These are phyloP conservation scores for Chionographis japonica DNA, from an alignment of 106 monocot species.

Conservation along the genomic window DNA sequence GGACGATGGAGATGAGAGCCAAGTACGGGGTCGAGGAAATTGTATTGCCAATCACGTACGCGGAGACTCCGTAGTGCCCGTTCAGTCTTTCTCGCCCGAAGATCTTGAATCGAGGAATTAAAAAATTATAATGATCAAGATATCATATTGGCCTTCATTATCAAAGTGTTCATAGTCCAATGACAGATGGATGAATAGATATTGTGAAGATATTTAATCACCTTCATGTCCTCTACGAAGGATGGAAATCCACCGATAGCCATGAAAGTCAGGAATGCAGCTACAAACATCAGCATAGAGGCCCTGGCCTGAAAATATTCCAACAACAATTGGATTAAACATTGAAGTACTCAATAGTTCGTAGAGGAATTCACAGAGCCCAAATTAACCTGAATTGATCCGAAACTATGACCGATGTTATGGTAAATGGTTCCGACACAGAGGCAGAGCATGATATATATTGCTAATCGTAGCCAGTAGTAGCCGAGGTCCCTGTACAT, in stretches of 20 bases:
- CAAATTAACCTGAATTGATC: conserved; percentile 45
- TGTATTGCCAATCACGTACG: conserved; percentile 27
- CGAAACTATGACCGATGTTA: conserved; percentile 25
- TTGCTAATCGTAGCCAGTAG: conserved; percentile 52
- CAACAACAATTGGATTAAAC: not conserved
- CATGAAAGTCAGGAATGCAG: conserved; percentile 61
- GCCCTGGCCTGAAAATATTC: conserved; percentile 34
- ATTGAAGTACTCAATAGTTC: not conserved
- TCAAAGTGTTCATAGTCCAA: too few relatives aligned
- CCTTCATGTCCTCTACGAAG: conserved; percentile 65
- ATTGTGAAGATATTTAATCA: not conserved
- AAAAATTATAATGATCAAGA: too few relatives aligned
- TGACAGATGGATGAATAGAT: too few relatives aligned
- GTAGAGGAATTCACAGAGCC: not conserved
- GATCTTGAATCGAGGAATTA: conserved; percentile 1
- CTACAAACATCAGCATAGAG: conserved; percentile 41
- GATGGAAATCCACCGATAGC: conserved; percentile 65
- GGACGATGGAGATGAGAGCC: conserved; percentile 12
- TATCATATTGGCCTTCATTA: too few relatives aligned
- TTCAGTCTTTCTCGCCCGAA: conserved; percentile 34
- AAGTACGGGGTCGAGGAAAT: conserved; percentile 27
- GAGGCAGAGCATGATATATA: conserved; percentile 41
- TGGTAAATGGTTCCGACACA: conserved; percentile 44
- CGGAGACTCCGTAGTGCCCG: conserved; percentile 40
- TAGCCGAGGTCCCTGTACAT: conserved; percentile 66